These are phyloP conservation scores for Linnemannia exigua DNA, from an alignment of 192 early-diverging fungal genomes.

Conservation along the genomic window DNA sequence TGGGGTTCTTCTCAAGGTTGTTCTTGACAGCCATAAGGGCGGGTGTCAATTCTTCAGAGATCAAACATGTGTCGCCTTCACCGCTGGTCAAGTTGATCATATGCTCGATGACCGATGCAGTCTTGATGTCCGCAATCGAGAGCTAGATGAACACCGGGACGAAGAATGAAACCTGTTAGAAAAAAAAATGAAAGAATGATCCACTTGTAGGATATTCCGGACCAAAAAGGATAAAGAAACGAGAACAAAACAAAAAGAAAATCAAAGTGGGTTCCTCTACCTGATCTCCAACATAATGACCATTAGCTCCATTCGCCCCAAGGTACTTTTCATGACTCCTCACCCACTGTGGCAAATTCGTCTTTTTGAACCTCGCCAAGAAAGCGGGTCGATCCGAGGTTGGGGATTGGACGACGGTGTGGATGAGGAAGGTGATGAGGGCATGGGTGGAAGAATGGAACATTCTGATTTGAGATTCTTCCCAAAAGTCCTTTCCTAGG, in stretches of 20 bases:
- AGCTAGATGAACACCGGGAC: background rate
- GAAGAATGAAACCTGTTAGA: background rate
- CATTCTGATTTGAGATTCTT: conserved; percentile 37
- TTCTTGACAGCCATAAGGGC: conserved; percentile 50
- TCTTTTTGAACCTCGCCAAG: conserved; percentile 24
- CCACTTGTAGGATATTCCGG: no score
- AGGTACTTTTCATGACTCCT: conserved; percentile 26
- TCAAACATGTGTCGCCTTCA: conserved; percentile 8
- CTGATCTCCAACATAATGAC: conserved; percentile 45
- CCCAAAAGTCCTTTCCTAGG: conserved; percentile 36
- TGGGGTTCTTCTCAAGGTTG: conserved; percentile 37
- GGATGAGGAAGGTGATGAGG: conserved; percentile 23
- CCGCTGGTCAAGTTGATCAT: conserved; percentile 2
- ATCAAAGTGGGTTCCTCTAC: background rate
- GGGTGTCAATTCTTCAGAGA: conserved; percentile 39
- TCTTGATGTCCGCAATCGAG: conserved; percentile 48
- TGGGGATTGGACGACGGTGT: conserved; percentile 22
- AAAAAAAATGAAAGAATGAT: background rate
- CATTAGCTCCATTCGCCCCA: conserved; percentile 36
- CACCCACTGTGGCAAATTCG: conserved; percentile 30
- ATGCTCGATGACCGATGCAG: conserved; percentile 35
- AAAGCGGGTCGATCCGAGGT: conserved; percentile 23
- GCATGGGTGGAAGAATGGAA: conserved; percentile 37
- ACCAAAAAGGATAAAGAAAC: no score
- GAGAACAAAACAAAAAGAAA: background rate